Percentiles rank a stretch among this genome's conserved stretches.
phyloP scores from a whole-genome alignment of 495 filamentous ascomycete species.

The Podospora fimiseda region DNA sequence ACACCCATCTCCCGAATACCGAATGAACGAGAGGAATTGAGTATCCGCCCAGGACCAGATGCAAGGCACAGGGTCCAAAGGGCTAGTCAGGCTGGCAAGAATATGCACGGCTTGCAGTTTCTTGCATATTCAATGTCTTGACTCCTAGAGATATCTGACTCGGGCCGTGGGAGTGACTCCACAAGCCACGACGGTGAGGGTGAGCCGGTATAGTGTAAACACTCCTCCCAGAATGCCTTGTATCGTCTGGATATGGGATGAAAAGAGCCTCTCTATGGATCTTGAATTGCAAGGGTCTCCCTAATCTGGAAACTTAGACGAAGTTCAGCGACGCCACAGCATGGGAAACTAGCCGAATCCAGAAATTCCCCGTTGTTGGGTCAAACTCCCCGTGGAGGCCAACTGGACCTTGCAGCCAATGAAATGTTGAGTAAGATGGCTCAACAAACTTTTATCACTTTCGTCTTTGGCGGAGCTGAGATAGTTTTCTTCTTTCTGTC shows the following conservation, averaged over 20 bases:
- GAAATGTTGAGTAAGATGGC: not conserved
- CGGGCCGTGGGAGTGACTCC: not conserved
- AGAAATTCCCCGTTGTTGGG: conserved; percentile 7
- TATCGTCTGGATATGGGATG: conserved; percentile 1
- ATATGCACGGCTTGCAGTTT: conserved; percentile 10
- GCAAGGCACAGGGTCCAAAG: conserved; percentile 6
- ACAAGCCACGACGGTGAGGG: not conserved
- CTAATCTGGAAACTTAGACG: conserved; percentile 24
- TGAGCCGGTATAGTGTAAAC: not conserved
- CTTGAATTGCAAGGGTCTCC: conserved; percentile 5
- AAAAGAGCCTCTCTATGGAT: conserved; percentile 15
- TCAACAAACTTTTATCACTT: conserved; percentile 1
- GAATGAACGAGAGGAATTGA: conserved; percentile 2
- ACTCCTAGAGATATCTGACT: too few relatives aligned
- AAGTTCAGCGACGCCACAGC: conserved; percentile 30
- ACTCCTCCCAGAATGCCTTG: not conserved
- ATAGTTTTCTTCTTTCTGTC: not conserved
- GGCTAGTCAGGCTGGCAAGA: conserved; percentile 14
- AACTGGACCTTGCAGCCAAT: conserved; percentile 22
- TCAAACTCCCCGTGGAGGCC: conserved; percentile 19
- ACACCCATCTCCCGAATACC: not conserved
- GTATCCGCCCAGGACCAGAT: not conserved
- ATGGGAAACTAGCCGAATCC: conserved; percentile 6
- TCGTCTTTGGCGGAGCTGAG: conserved; percentile 16
- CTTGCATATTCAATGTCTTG: conserved; percentile 10